Evolutionary conservation across 2,329 filamentous ascomycete genomes (phyloP).

Genomic region (Lasiodiplodia theobromae): DNA sequence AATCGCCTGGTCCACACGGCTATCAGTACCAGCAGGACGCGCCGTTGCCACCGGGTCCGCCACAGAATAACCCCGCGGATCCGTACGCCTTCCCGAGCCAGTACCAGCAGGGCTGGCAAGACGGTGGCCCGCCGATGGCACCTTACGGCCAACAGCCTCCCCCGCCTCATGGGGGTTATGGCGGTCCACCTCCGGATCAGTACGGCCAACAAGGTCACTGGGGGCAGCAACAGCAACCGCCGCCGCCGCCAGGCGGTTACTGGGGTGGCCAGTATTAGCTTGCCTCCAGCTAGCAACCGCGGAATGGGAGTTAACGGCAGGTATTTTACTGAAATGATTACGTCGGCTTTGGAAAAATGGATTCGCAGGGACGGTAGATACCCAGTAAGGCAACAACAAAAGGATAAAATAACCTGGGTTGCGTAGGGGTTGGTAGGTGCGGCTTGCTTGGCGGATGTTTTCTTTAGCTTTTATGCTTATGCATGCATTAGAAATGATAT

Average conservation of each 20-base stretch:
- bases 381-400: background rate
- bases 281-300: background rate
- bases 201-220: conserved; percentile 22
- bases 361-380: background rate
- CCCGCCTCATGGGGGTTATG: conserved; percentile 22
- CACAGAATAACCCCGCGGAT: conserved; percentile 19
- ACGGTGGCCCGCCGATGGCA: background rate
- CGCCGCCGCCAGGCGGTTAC: conserved; percentile 25
- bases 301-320: background rate
- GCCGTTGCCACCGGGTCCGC: conserved; percentile 27
- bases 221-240: conserved; percentile 22
- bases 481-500: background rate
- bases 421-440: background rate
- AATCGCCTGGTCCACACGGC: conserved; percentile 4
- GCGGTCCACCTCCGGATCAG: conserved; percentile 5
- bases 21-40: conserved; percentile 29
- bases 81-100: conserved; percentile 27
- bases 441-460: background rate
- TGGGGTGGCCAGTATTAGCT: conserved; percentile 30
- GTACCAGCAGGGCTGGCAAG: conserved; percentile 27
- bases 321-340: background rate
- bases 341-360: background rate
- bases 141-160: conserved; percentile 7
- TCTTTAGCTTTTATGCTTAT: background rate
- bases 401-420: background rate